phyloP scores from a whole-genome alignment of 495 filamentous ascomycete species.

The Lasiosphaeria ovina region DNA sequence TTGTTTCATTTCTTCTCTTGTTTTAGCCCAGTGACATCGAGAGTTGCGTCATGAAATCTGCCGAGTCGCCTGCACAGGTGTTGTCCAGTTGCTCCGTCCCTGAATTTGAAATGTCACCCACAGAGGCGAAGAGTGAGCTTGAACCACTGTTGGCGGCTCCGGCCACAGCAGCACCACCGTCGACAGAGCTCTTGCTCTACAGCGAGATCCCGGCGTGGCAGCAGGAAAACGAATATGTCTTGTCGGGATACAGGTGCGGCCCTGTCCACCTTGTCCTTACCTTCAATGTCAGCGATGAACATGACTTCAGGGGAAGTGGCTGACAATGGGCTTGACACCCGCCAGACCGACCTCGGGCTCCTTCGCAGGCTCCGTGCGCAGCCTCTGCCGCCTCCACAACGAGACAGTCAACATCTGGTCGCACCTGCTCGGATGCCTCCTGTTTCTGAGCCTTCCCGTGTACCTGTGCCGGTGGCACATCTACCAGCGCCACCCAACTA shows the following conservation, averaged over 20 bases:
- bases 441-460: slow-evolving; percentile 1
- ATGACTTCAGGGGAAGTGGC: neutral
- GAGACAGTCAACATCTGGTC: slow-evolving; percentile 13
- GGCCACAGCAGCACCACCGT: too few species aligned
- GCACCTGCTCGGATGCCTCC: slow-evolving; percentile 7
- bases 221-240: neutral
- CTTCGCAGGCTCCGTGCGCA: neutral
- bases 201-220: neutral
- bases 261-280: neutral
- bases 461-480: neutral
- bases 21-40: too few species aligned
- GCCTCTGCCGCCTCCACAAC: slow-evolving; percentile 7
- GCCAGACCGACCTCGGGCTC: slow-evolving; percentile 2
- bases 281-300: too few species aligned
- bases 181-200: too few species aligned
- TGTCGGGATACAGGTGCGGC: neutral
- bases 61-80: too few species aligned
- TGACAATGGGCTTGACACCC: neutral
- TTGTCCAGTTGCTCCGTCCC: too few species aligned
- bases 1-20: too few species aligned
- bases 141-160: too few species aligned
- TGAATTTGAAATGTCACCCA: too few species aligned
- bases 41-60: too few species aligned
- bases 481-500: neutral
- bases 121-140: too few species aligned